A percentile compares a stretch with the other conserved stretches of the same genome.
Evolutionary conservation across 1,284 basidiomycete species (phyloP).

Genomic region (Cryptococcus sp.): DNA sequence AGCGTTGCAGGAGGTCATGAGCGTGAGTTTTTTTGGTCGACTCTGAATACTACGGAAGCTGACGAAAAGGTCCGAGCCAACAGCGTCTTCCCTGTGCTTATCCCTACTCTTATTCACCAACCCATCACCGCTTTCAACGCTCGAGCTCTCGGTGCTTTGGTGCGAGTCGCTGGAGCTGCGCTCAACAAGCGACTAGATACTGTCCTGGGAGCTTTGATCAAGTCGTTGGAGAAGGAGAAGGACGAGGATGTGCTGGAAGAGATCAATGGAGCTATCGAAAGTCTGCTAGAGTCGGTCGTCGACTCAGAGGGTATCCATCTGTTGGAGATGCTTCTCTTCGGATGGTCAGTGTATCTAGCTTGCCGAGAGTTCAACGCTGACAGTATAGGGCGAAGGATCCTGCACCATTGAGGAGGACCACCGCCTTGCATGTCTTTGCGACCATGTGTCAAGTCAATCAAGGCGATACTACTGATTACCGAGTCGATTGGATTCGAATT

Average conservation of each 20-base stretch:
- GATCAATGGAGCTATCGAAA: slow-evolving; percentile 68
- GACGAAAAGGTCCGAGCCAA: slow-evolving; percentile 79
- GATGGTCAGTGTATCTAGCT: slow-evolving; percentile 57
- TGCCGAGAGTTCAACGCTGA: no score
- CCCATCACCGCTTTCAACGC: slow-evolving; percentile 96
- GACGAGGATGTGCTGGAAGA: slow-evolving; percentile 66
- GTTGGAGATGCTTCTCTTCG: slow-evolving; percentile 80
- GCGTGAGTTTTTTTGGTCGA: slow-evolving; percentile 52
- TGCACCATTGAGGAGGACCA: slow-evolving; percentile 63
- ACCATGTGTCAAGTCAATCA: slow-evolving; percentile 74
- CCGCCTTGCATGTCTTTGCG: slow-evolving; percentile 69
- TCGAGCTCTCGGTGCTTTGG: slow-evolving; percentile 81
- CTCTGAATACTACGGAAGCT: neutral
- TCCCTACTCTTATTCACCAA: slow-evolving; percentile 82
- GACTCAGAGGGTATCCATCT: slow-evolving; percentile 83
- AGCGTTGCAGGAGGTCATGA: slow-evolving; percentile 91
- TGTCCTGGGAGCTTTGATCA: slow-evolving; percentile 70
- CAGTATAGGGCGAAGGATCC: slow-evolving; percentile 67
- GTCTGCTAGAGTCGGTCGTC: slow-evolving; percentile 67
- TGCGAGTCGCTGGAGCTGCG: slow-evolving; percentile 86
- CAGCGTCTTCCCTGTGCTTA: slow-evolving; percentile 96
- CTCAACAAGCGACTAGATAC: slow-evolving; percentile 74
- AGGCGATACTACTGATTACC: slow-evolving; percentile 73
- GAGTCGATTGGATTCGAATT: slow-evolving; percentile 92
- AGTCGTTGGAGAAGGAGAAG: slow-evolving; percentile 55